Conservation (phyloP, 306 rosid genomes). For the Pyrus communis region DNA sequence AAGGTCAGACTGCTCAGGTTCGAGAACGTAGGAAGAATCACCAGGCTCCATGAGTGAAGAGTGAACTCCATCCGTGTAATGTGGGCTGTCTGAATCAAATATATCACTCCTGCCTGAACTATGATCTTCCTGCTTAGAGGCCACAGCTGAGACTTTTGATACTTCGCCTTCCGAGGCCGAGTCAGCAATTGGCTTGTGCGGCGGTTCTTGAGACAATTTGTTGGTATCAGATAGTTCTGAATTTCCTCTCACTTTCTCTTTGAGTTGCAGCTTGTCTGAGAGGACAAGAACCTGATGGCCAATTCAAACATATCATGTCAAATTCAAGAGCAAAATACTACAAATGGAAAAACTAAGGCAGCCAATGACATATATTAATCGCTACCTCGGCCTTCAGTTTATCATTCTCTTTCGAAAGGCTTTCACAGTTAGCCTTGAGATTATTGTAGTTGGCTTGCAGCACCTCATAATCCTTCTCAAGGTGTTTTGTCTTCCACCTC, state of each 20-base stretch:
- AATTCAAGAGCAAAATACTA: background rate
- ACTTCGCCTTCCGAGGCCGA: conserved; percentile 44
- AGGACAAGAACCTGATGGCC: conserved; percentile 44
- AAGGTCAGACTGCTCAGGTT: conserved; percentile 58
- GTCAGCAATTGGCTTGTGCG: conserved; percentile 16
- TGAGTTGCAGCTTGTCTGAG: conserved; percentile 33
- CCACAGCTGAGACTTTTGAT: conserved; percentile 42
- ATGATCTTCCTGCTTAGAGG: conserved; percentile 47
- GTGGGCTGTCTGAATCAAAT: conserved; percentile 67
- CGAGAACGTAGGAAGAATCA: conserved; percentile 55
- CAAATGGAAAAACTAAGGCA: no score
- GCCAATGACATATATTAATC: background rate
- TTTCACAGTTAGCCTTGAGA: conserved; percentile 52
- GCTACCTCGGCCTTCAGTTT: conserved; percentile 53
- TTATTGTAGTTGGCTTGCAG: conserved; percentile 38
- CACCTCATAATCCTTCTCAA: conserved; percentile 67
- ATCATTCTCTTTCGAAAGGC: conserved; percentile 55
- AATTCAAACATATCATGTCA: background rate
- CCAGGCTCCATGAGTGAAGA: conserved; percentile 43
- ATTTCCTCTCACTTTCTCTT: conserved; percentile 27
- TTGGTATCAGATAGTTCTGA: conserved; percentile 31
- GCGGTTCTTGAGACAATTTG: conserved; percentile 17
- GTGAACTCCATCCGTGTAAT: conserved; percentile 47
- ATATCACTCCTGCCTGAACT: conserved; percentile 62
- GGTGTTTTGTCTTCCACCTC: conserved; percentile 72